Base-by-base conservation (phyloP, 805 yeast species). In the Cyberlindnera americana region DNA sequence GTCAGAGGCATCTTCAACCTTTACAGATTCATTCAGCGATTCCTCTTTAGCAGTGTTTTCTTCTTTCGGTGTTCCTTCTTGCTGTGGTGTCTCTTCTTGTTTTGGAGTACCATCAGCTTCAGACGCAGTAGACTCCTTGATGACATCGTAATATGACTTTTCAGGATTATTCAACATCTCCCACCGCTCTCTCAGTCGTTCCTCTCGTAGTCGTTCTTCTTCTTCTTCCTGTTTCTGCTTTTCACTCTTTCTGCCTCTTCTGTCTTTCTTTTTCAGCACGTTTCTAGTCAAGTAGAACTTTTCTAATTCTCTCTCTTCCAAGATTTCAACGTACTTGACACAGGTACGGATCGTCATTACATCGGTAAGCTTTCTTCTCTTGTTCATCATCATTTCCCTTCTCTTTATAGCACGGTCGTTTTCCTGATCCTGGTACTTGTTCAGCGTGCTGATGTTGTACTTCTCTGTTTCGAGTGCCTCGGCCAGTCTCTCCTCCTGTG, bases 391-490 rank as follows among this genome's bases (percentile, higher is more conserved):
- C 43, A 84, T 64, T 32, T 83, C 87, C 40, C 90, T 67, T 54
- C 90, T 91, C 38, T 74, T 75, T 58, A 82, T 81, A 57, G 87
- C 88, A 53, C 87, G 81, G 33, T 78, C 81, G 29, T 83, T 66
- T 58, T 93, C 99, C 56, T 86, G 91, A 52, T 90, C 95, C 52
- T 82, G 77, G 56, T 85, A 93, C 52, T 75, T 70, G 46, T 83
- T 78, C 48, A 93, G 66, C 3, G 96, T 83, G 19, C 77, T 67
- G 3, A 78, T 65, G 59, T 93, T 93, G 31, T 75, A 72, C 56
- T 74, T 72, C 61, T 93, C 99, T 0, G 97, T 93, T 50, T 81
- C 83, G 33, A 80, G 67, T 1, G 99, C 98, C 58, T 88, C 93
- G n/a, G 73, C 81, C 32, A 69, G 40, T 43, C 68, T 56, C 45